Conservation (phyloP, 345 rosid species). For the Schrenkiella parvula region DNA sequence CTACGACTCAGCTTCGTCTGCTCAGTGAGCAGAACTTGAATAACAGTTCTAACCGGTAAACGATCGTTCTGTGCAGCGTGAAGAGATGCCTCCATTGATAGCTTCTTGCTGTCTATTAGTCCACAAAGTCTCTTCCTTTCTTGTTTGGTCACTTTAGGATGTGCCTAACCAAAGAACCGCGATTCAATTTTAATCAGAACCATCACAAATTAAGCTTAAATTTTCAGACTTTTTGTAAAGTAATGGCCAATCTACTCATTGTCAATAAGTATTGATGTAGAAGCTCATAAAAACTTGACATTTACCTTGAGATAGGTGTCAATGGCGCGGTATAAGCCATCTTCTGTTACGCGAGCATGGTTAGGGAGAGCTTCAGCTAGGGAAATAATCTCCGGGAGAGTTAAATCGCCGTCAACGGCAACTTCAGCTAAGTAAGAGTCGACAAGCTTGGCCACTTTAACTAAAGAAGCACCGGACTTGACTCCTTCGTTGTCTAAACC, state of each 20-base stretch:
- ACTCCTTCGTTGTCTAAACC: constrained; percentile 41
- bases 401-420: constrained; percentile 56
- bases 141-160: constrained; percentile 61
- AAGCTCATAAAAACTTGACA: not conserved
- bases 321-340: constrained; percentile 77
- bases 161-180: constrained; percentile 44
- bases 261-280: not conserved
- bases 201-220: not conserved
- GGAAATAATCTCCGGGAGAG: constrained; percentile 46
- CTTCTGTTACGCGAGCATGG: constrained; percentile 65
- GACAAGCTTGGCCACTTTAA: constrained; percentile 77
- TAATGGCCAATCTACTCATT: not conserved
- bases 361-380: constrained; percentile 68
- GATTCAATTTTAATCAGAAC: not conserved
- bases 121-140: constrained; percentile 67
- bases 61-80: constrained; percentile 87
- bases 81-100: constrained; percentile 70
- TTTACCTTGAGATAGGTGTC: constrained; percentile 85
- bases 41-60: constrained; percentile 71
- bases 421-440: constrained; percentile 77
- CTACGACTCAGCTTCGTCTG: constrained; percentile 54
- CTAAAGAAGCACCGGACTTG: constrained; percentile 44
- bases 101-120: constrained; percentile 64
- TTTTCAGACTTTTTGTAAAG: not conserved
- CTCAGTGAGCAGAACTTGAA: constrained; percentile 73